Conservation (phyloP, 2,329 filamentous ascomycete genomes). For the Trichoderma sp. region DNA sequence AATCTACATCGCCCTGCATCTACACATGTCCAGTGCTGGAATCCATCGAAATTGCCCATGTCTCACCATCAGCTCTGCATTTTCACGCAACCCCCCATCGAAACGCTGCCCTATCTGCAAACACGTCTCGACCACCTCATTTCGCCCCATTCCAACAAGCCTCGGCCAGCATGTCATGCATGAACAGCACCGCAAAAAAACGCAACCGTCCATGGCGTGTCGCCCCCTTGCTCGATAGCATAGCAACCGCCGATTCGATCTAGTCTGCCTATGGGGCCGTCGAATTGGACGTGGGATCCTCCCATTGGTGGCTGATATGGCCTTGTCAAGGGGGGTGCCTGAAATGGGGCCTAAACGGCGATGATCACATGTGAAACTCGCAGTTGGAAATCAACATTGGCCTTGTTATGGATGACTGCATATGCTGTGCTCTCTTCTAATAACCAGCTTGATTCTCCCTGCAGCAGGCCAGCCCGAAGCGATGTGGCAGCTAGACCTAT, state of each 20-base stretch:
- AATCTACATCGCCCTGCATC: not conserved
- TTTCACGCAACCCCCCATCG: not conserved
- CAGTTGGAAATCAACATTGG: slow-evolving; percentile 7
- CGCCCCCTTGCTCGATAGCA: slow-evolving; percentile 4
- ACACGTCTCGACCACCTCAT: not conserved
- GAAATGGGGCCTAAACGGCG: not conserved
- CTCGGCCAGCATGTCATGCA: slow-evolving; percentile 16
- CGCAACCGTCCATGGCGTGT: slow-evolving; percentile 9
- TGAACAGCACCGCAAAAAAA: slow-evolving; percentile 8
- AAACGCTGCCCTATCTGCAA: not conserved
- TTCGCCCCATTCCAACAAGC: slow-evolving; percentile 4
- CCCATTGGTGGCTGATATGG: slow-evolving; percentile 14
- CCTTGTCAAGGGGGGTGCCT: not conserved
- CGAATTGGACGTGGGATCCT: slow-evolving; percentile 13
- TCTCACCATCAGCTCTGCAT: not conserved
- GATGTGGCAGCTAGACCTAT: not conserved
- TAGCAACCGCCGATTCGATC: slow-evolving; percentile 4
- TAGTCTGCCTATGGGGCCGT: not conserved
- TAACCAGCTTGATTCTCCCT: not conserved
- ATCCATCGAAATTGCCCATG: slow-evolving; percentile 1
- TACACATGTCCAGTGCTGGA: not conserved
- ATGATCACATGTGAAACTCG: slow-evolving; percentile 17
- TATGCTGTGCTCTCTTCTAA: not conserved
- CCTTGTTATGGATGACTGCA: not conserved
- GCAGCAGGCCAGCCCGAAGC: not conserved